Conservation (phyloP, 495 filamentous ascomycete genomes). For the Penicillium cosmopolitanum region DNA sequence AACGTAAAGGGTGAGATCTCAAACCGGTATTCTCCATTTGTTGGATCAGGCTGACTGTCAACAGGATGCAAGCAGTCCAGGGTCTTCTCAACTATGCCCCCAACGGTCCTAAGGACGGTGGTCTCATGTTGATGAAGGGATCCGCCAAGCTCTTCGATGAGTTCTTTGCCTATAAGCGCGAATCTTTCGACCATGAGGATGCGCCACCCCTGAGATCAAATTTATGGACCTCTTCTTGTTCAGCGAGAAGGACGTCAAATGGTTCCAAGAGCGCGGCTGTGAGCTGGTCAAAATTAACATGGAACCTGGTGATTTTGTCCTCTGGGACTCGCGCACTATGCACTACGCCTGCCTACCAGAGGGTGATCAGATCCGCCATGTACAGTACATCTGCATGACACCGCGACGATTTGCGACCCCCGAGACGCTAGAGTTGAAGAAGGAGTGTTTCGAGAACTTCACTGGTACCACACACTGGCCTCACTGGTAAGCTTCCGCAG, state of each 20-base stretch:
- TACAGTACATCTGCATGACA: conserved; percentile 39
- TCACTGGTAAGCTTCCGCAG: conserved; percentile 26
- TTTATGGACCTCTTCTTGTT: conserved; percentile 42
- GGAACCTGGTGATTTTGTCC: conserved; percentile 45
- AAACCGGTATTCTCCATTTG: neutral
- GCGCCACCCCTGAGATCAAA: conserved; percentile 37
- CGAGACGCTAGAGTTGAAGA: conserved; percentile 30
- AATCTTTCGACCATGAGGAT: conserved; percentile 36
- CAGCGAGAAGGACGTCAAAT: conserved; percentile 38
- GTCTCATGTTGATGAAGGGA: conserved; percentile 45
- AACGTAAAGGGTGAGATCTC: conserved; percentile 32
- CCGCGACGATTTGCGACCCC: conserved; percentile 28
- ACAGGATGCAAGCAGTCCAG: conserved; percentile 12
- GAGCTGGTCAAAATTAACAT: conserved; percentile 42
- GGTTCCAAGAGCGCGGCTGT: conserved; percentile 45
- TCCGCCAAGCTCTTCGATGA: conserved; percentile 40
- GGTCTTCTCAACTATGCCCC: conserved; percentile 38
- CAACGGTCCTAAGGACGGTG: conserved; percentile 46
- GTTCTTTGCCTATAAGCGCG: conserved; percentile 35
- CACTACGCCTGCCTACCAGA: conserved; percentile 43
- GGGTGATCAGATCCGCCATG: conserved; percentile 42
- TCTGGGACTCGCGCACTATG: conserved; percentile 47
- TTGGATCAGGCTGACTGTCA: neutral
- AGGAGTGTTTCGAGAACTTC: conserved; percentile 32
- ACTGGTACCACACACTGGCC: conserved; percentile 40